Evolutionary conservation across 2,329 filamentous ascomycete genomes (phyloP).

Genomic region (Monilinia laxa): DNA sequence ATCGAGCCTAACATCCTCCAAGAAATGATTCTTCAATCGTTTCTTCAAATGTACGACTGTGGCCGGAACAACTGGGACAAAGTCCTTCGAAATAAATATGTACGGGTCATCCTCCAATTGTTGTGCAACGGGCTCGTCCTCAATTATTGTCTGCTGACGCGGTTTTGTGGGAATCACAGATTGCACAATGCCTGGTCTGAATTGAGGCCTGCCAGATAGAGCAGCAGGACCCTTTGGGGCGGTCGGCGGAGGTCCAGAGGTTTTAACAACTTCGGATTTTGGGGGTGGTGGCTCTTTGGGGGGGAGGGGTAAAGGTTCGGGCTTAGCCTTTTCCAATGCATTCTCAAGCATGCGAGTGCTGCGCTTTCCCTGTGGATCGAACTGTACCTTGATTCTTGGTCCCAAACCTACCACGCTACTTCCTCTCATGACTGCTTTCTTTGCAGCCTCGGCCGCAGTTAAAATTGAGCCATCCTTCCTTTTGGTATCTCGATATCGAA

Average conservation of each 20-base stretch:
- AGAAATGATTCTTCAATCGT: slow-evolving; percentile 77
- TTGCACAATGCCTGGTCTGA: slow-evolving; percentile 32
- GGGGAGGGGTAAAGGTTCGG: slow-evolving; percentile 33
- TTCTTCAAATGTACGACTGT: slow-evolving; percentile 91
- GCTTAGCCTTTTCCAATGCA: slow-evolving; percentile 65
- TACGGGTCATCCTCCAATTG: slow-evolving; percentile 80
- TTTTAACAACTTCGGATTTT: slow-evolving; percentile 44
- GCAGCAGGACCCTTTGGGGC: slow-evolving; percentile 75
- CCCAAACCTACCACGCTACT: slow-evolving; percentile 75
- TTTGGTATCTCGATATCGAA: slow-evolving; percentile 79
- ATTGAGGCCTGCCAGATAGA: slow-evolving; percentile 33
- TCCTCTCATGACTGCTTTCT: slow-evolving; percentile 73
- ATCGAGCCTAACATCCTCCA: slow-evolving; percentile 81
- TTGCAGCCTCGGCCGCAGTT: slow-evolving; percentile 76
- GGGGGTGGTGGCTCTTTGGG: slow-evolving; percentile 42
- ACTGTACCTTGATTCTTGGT: slow-evolving; percentile 71
- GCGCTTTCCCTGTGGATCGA: slow-evolving; percentile 83
- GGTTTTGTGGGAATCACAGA: slow-evolving; percentile 46
- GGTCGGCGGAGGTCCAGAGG: slow-evolving; percentile 70
- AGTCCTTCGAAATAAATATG: slow-evolving; percentile 82
- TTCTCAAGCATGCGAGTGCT: slow-evolving; percentile 77
- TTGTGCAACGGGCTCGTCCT: slow-evolving; percentile 59
- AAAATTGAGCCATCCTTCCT: slow-evolving; percentile 46
- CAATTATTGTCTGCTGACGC: slow-evolving; percentile 56
- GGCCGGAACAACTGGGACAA: slow-evolving; percentile 80